Evolutionary conservation across 192 early-diverging fungal species (phyloP).

Genomic region (Coemansia sp.): DNA sequence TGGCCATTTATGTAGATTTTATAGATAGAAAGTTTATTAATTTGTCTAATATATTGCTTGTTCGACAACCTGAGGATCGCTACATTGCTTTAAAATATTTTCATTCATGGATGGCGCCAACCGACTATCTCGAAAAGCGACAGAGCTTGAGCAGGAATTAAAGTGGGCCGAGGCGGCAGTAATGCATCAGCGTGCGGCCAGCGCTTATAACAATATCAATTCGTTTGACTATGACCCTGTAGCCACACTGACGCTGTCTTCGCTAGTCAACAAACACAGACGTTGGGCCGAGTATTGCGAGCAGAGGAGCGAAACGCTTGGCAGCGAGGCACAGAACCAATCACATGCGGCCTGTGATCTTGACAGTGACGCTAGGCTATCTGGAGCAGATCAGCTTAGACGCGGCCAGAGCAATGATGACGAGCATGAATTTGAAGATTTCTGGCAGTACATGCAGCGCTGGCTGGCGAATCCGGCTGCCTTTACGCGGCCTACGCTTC

Average conservation of each 20-base stretch:
- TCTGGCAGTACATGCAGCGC: conserved; percentile 57
- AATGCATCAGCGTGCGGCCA: conserved; percentile 27
- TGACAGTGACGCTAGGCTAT: background rate
- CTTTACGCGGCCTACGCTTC: conserved; percentile 34
- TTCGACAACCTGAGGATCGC: background rate
- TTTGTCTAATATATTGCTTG: too few relatives aligned
- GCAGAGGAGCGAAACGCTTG: conserved; percentile 17
- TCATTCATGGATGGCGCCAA: conserved; percentile 40
- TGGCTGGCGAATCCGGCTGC: conserved; percentile 53
- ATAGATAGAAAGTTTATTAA: too few relatives aligned
- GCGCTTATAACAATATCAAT: conserved; percentile 23
- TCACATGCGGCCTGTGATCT: background rate
- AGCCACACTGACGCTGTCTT: conserved; percentile 35
- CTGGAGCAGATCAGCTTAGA: background rate
- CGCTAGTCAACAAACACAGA: conserved; percentile 38
- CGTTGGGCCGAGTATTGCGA: conserved; percentile 51
- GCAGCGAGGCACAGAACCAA: background rate
- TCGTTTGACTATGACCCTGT: conserved; percentile 47
- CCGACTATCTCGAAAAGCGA: conserved; percentile 29
- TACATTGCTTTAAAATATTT: background rate
- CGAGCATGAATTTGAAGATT: conserved; percentile 52
- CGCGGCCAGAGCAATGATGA: conserved; percentile 5
- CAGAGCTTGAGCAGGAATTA: conserved; percentile 25
- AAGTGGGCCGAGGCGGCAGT: conserved; percentile 34
- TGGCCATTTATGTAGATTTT: too few relatives aligned